Percentiles rank a stretch among this genome's conserved stretches.
Conservation (phyloP, 805 yeast species). For the Lipomyces starkeyi region DNA sequence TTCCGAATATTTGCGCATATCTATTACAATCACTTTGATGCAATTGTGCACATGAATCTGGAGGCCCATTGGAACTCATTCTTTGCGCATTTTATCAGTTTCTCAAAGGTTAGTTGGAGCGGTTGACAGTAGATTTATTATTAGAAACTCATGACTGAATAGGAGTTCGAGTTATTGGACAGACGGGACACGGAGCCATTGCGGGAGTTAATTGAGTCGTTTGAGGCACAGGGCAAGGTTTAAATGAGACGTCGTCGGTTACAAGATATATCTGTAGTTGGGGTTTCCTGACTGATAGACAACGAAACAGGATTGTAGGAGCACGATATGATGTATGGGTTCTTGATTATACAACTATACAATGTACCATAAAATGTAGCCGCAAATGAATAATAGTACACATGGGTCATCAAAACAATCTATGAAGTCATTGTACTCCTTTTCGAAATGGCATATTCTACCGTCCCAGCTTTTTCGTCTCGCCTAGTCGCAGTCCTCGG, state of each 20-base stretch:
- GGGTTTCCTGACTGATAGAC: neutral
- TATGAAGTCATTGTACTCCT: neutral
- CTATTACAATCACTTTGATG: slow-evolving; percentile 93
- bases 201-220: slow-evolving; percentile 71
- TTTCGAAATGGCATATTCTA: neutral
- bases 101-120: slow-evolving; percentile 55
- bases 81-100: slow-evolving; percentile 91
- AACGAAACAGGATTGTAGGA: neutral
- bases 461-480: slow-evolving; percentile 23
- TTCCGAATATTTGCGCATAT: slow-evolving; percentile 95
- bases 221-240: slow-evolving; percentile 82
- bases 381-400: neutral
- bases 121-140: neutral
- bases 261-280: neutral
- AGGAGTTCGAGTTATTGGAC: slow-evolving; percentile 81
- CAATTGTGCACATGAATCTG: slow-evolving; percentile 83
- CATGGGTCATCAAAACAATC: neutral
- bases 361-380: neutral
- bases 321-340: neutral
- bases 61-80: slow-evolving; percentile 99
- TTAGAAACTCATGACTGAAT: neutral
- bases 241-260: slow-evolving; percentile 3
- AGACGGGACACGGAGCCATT: slow-evolving; percentile 80
- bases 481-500: slow-evolving; percentile 28
- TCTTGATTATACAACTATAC: neutral